Percentiles rank a stretch among this genome's conserved stretches.
phyloP scores from a whole-genome alignment of 805 yeast species.

The Sugiyamaella boreocaroliniensis region DNA sequence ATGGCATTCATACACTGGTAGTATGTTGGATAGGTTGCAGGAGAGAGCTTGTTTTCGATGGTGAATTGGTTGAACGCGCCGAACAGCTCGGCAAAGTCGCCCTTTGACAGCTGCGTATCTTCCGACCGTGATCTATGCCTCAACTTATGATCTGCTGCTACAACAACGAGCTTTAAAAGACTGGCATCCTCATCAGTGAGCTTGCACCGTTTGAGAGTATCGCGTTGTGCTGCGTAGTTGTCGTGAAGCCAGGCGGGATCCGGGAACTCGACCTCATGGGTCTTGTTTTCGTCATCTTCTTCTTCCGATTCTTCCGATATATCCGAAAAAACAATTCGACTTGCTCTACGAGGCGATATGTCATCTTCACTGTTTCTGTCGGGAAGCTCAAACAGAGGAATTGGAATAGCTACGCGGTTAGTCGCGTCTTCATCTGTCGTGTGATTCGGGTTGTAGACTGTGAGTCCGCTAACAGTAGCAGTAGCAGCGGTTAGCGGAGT shows the following conservation, averaged over 20 bases:
- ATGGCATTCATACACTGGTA: slow-evolving; percentile 15
- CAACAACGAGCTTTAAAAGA: slow-evolving; percentile 14
- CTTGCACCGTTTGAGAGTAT: neutral
- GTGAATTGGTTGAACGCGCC: slow-evolving; percentile 12
- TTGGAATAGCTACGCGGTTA: neutral
- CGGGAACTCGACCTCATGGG: neutral
- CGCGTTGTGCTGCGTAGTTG: neutral
- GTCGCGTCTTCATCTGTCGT: neutral
- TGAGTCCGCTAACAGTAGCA: neutral
- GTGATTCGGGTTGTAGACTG: neutral
- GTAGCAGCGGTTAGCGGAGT: too few species aligned
- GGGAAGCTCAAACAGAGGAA: neutral
- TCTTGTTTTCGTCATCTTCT: neutral
- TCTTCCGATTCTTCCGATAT: neutral
- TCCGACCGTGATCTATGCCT: neutral
- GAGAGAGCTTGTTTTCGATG: slow-evolving; percentile 9
- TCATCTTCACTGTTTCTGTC: neutral
- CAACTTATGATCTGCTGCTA: slow-evolving; percentile 14
- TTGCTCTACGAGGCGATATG: neutral
- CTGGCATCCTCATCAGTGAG: slow-evolving; percentile 10
- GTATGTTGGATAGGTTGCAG: slow-evolving; percentile 9
- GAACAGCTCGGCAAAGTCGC: slow-evolving; percentile 16
- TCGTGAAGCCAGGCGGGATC: neutral
- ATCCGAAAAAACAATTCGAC: neutral
- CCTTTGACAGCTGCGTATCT: neutral